Conservation (phyloP, 1,284 basidiomycete genomes). For the Phaffia rhodozyma region DNA sequence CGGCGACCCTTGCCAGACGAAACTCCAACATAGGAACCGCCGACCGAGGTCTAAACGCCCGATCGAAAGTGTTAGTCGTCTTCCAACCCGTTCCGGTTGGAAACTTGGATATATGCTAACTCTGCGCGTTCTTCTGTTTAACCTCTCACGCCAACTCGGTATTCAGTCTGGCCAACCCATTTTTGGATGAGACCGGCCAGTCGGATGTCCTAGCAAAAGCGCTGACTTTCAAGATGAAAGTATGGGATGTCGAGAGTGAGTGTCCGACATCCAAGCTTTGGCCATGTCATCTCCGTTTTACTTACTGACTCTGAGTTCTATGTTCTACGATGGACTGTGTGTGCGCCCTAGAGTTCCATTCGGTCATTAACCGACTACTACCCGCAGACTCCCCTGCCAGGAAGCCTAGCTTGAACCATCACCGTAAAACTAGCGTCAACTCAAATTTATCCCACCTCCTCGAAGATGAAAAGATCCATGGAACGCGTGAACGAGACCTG, state of each 20-base stretch:
- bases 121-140: constrained; percentile 25
- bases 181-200: constrained; percentile 33
- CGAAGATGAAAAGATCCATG: constrained; percentile 75
- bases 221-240: constrained; percentile 64
- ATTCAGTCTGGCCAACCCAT: constrained; percentile 10
- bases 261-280: constrained; percentile 24
- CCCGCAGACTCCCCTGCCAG: constrained; percentile 25
- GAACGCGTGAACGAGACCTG: constrained; percentile 77
- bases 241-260: constrained; percentile 72
- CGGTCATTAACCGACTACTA: constrained; percentile 30
- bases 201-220: constrained; percentile 62
- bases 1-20: neutral
- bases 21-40: neutral
- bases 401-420: constrained; percentile 22
- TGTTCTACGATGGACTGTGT: neutral
- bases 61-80: constrained; percentile 12
- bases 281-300: neutral
- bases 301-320: neutral
- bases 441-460: constrained; percentile 49
- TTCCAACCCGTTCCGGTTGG: constrained; percentile 6
- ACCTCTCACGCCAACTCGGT: neutral
- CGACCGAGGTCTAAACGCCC: neutral
- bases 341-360: constrained; percentile 27
- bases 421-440: constrained; percentile 16
- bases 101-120: constrained; percentile 26